A percentile compares a stretch with the other conserved stretches of the same genome.
Evolutionary conservation across 2,329 filamentous ascomycete genomes (phyloP).

Genomic region (Pyricularia sp.): DNA sequence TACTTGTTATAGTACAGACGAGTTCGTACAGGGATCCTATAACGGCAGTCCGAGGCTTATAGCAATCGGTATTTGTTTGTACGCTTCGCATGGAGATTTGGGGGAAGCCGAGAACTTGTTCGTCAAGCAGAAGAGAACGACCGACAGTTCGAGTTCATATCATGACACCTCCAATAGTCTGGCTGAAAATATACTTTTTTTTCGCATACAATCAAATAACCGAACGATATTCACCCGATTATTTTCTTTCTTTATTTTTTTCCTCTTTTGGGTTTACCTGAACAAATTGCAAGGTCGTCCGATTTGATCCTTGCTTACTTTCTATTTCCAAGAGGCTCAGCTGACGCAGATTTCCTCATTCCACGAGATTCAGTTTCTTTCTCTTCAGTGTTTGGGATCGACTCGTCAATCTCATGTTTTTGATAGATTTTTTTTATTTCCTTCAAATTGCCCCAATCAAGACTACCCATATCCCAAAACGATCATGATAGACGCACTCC

Average conservation of each 20-base stretch:
- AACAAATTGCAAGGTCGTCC: neutral
- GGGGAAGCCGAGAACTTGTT: neutral
- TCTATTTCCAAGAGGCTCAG: neutral
- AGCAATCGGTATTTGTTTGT: neutral
- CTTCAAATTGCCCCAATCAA: neutral
- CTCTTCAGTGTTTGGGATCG: neutral
- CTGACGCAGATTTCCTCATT: neutral
- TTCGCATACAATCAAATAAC: neutral
- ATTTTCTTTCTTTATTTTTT: too few relatives aligned
- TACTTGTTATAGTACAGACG: neutral
- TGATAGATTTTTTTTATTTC: too few relatives aligned
- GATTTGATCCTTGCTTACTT: neutral
- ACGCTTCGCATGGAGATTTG: neutral
- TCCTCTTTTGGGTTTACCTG: neutral
- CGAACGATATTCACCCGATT: neutral
- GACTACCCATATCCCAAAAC: neutral
- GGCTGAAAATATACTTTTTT: neutral
- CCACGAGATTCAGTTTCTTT: neutral
- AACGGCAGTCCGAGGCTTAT: neutral
- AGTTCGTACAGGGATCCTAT: neutral
- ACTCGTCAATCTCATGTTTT: neutral
- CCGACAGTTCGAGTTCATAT: neutral
- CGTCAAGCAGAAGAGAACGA: neutral
- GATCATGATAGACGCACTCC: neutral
- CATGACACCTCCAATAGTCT: neutral